Evolutionary conservation across 2,329 filamentous ascomycete genomes (phyloP), one percentile per base, ranked within the genome.

Genomic region (Fonsecaea erecta): DNA sequence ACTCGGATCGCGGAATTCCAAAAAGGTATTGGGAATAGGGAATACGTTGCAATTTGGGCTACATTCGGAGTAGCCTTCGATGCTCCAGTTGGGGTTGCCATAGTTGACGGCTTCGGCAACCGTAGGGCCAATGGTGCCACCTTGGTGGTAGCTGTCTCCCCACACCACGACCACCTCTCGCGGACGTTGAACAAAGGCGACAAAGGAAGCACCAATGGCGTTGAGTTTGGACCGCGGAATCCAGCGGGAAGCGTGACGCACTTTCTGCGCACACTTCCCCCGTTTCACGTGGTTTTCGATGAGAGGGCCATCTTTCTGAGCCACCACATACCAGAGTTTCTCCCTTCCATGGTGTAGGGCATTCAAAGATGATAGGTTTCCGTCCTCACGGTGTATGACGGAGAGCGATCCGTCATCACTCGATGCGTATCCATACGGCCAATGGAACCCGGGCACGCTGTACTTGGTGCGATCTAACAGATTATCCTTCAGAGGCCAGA

Each of bases 211-310:
- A 54, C 52, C 52, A 9, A 54, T 54, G 14, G 28, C 28, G 34
- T 37, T 35, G 28, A 54, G 52, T 30, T 54, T 34, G 6, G 52
- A 35, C 14, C 28, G 12, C 28, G 52, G 30, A 54, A 54, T 18
- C 52, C 52, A 54, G 28, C 28, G 52, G 11, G 52, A 54, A 21
- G 26, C 52, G 30, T 54, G 52, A 8, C 52, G 52, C 21, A 54
- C 52, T 21, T 35, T 35, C 30, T 54, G 52, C 14, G 16, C 30
- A 54, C 52, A 54, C 35, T 35, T 54, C 52, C 52, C 16, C 3
- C 16, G 3, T 18, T 54, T 54, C 16, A 35, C 52, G 18, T 34
- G 28, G 1, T 54, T 35, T 54, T 54, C 52, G 52, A 54, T 37
- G 52, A 54, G 28, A 24, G n/a, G n/a, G 52, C 52, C n/a, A 35